phyloP scores from a whole-genome alignment of 202 grass and related monocot species.

The Elaeis oleifera region DNA sequence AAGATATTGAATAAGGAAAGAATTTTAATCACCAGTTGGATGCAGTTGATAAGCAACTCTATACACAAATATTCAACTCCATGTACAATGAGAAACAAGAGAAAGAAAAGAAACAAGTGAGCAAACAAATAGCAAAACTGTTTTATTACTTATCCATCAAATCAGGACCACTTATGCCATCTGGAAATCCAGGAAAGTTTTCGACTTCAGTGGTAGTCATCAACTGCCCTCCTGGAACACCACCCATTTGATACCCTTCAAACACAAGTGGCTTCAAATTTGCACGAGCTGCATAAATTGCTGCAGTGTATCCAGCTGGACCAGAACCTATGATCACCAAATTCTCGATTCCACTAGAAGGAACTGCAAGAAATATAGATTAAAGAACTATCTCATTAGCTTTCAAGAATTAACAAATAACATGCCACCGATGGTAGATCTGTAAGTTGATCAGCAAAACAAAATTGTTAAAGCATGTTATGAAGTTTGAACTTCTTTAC shows the following conservation, averaged over 20 bases:
- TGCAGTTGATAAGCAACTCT: not conserved
- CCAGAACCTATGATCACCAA: constrained; percentile 94
- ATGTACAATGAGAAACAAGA: not conserved
- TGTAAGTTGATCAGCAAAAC: too few relatives aligned
- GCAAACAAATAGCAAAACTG: not conserved
- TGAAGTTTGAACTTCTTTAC: too few relatives aligned
- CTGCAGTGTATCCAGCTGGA: constrained; percentile 86
- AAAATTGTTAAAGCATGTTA: too few relatives aligned
- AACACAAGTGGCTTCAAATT: constrained; percentile 94
- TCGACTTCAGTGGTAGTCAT: constrained; percentile 99
- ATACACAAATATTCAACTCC: constrained; percentile 5
- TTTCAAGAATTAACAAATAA: constrained; percentile 2
- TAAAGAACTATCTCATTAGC: not conserved
- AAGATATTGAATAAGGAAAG: constrained; percentile 17
- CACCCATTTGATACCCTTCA: constrained; percentile 89
- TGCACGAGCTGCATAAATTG: constrained; percentile 81
- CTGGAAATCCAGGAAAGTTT: constrained; percentile 92
- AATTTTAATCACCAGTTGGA: not conserved
- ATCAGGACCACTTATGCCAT: constrained; percentile 90
- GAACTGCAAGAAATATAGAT: constrained; percentile 29
- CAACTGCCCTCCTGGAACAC: constrained; percentile 85
- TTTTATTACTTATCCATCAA: constrained; percentile 79
- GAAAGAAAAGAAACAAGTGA: not conserved
- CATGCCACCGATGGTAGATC: too few relatives aligned
- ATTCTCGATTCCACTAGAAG: constrained; percentile 64